Percentiles rank a stretch among this genome's conserved stretches.
Evolutionary conservation across 2,329 filamentous ascomycete species (phyloP).

Genomic region (Fusarium stilboides): DNA sequence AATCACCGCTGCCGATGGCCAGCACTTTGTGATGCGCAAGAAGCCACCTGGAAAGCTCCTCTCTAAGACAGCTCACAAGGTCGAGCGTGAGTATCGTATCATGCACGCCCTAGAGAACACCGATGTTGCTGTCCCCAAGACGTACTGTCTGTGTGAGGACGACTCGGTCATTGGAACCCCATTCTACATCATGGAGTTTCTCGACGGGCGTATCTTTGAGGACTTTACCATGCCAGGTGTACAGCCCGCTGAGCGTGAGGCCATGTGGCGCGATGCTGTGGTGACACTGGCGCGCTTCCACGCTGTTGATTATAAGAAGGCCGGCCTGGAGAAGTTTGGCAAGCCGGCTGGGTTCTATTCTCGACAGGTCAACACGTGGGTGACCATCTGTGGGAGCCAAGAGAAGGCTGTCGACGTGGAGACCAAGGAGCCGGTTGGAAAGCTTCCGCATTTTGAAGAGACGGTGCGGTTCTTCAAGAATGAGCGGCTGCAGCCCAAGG

Average conservation of each 20-base stretch:
- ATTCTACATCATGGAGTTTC: slow-evolving; percentile 98
- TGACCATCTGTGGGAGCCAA: slow-evolving; percentile 83
- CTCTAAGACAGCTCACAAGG: slow-evolving; percentile 94
- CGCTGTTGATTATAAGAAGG: slow-evolving; percentile 74
- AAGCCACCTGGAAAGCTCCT: slow-evolving; percentile 96
- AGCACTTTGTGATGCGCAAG: slow-evolving; percentile 92
- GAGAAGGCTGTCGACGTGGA: slow-evolving; percentile 82
- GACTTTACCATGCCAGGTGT: slow-evolving; percentile 86
- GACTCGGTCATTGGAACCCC: slow-evolving; percentile 84
- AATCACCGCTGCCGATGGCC: slow-evolving; percentile 78
- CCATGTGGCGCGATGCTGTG: slow-evolving; percentile 90
- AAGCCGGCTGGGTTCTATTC: slow-evolving; percentile 83
- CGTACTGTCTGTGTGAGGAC: slow-evolving; percentile 91
- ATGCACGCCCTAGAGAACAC: slow-evolving; percentile 85
- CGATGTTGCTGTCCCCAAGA: slow-evolving; percentile 87
- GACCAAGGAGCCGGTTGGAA: slow-evolving; percentile 81
- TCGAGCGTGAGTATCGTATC: slow-evolving; percentile 95
- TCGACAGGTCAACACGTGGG: slow-evolving; percentile 88
- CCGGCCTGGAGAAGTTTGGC: slow-evolving; percentile 82
- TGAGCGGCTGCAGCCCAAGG: slow-evolving; percentile 77
- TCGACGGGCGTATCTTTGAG: slow-evolving; percentile 94
- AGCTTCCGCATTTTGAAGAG: slow-evolving; percentile 86
- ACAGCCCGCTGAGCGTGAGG: slow-evolving; percentile 75
- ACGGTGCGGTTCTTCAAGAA: slow-evolving; percentile 85
- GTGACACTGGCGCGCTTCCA: slow-evolving; percentile 90